Percentiles rank a stretch among this genome's conserved stretches.
phyloP scores from a whole-genome alignment of 192 early-diverging fungal species.

The Coemansia sp. region DNA sequence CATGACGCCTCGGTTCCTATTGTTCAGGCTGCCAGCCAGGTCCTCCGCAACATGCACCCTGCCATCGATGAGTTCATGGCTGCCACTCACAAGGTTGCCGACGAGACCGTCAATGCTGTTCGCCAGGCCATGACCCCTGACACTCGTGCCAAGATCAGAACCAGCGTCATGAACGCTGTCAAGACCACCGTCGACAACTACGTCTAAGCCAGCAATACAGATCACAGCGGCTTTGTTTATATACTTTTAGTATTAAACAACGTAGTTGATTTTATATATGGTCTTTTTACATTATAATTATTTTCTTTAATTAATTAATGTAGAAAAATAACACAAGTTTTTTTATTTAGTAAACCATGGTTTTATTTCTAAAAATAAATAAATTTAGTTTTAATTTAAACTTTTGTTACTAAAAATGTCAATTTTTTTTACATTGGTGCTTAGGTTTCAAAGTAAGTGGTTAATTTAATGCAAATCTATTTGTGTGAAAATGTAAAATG shows the following conservation, averaged over 20 bases:
- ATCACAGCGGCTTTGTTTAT: not conserved
- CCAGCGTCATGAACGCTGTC: conserved; percentile 54
- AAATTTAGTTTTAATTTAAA: too few species aligned
- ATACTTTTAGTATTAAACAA: not conserved
- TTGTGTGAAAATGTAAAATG: not conserved
- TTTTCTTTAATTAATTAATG: not conserved
- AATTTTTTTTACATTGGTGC: too few species aligned
- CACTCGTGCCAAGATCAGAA: conserved; percentile 57
- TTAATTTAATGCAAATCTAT: too few species aligned
- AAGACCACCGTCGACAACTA: conserved; percentile 57
- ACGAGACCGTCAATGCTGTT: conserved; percentile 43
- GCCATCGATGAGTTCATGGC: conserved; percentile 40
- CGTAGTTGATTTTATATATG: not conserved
- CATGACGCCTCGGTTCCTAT: conserved; percentile 51
- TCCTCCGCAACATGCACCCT: conserved; percentile 55
- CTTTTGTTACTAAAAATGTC: too few species aligned
- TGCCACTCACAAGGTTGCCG: conserved; percentile 40
- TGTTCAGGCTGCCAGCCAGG: conserved; percentile 50
- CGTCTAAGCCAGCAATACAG: conserved; percentile 20
- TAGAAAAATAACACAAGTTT: not conserved
- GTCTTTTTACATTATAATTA: not conserved
- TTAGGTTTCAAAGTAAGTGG: too few species aligned
- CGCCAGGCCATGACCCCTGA: conserved; percentile 53
- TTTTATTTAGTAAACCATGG: not conserved
- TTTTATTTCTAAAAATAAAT: too few species aligned